Base-by-base conservation (phyloP, 2,329 filamentous ascomycete genomes). In the Boeremia lycopersici region DNA sequence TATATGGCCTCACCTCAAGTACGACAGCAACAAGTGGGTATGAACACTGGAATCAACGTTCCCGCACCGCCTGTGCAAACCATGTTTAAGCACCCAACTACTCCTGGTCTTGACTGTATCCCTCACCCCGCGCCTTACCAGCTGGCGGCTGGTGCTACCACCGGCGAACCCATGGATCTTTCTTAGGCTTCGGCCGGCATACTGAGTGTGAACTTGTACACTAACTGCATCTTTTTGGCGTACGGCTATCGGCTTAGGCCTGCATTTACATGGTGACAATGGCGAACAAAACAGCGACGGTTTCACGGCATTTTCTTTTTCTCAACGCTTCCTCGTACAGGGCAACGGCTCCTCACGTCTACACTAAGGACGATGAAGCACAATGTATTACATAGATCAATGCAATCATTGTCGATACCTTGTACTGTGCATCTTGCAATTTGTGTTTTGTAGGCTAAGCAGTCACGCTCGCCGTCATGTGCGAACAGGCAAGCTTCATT, bases 11-110 rank as follows among this genome's bases (percentile, higher is more conserved):
- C 63, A 30, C 65, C 67, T 33, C 67, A 64, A 25, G 31, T 61
- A 5, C 62, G 59, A n/a, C 39, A 52, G 4, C 57, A 63, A 23
- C 19, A 23, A 23, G 19, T 2, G 19, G 49, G 48, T 8, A 13
- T 59, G 4, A 67, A 67, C 28, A 58, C 50, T 1, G 56, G 59
- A 2, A 64, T 68, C 57, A 69, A 68, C 25, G 48, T 66, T 34
- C 52, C 65, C 1, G 57, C 58, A 11, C 58, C 61, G 4, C 19
- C 49, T 4, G 43, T 59, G n/a, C 57, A 58, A 17, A 57, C 48
- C 31, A 62, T 55, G 23, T 65, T 63, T 25, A 59, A 59, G 13
- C 30, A 61, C 15, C 34, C 43, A 15, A 30, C 23, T n/a, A 41
- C 26, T n/a, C 39, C 39, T 25, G 34, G 33, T 13, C 26, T 11